Conservation (phyloP, 106 monocot species). For the Acorus gramineus region DNA sequence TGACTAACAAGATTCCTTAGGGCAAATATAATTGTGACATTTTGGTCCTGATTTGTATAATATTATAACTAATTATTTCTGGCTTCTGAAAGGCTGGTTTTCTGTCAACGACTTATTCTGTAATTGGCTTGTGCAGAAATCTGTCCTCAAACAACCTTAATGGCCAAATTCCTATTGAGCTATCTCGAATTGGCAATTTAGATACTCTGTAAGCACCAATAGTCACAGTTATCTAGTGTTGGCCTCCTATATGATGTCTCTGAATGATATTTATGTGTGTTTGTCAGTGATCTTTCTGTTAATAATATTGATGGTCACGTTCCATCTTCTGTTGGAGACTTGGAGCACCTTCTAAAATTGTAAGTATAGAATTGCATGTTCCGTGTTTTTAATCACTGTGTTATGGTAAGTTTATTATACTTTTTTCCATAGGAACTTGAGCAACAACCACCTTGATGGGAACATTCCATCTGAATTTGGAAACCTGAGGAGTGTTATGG, state of each 20-base stretch:
- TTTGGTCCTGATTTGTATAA: no score
- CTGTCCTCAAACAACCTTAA: conserved; percentile 71
- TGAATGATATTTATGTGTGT: no score
- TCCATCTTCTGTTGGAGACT: conserved; percentile 74
- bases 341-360: conserved; percentile 96
- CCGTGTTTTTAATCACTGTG: neutral
- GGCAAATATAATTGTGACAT: no score
- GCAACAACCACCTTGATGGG: conserved; percentile 63
- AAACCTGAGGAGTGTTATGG: conserved; percentile 84
- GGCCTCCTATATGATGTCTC: no score
- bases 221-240: neutral
- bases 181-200: conserved; percentile 75
- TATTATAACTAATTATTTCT: no score
- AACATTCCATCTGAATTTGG: conserved; percentile 83
- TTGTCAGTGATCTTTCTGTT: conserved; percentile 59
- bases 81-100: no score
- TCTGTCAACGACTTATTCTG: neutral
- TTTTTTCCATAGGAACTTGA: conserved; percentile 53
- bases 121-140: conserved; percentile 38
- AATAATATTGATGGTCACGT: conserved; percentile 71
- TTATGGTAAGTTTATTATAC: neutral
- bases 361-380: conserved; percentile 11
- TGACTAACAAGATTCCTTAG: no score
- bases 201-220: conserved; percentile 75
- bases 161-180: conserved; percentile 73